phyloP scores from a whole-genome alignment of 2,329 filamentous ascomycete species.

The Triangularia setosa region DNA sequence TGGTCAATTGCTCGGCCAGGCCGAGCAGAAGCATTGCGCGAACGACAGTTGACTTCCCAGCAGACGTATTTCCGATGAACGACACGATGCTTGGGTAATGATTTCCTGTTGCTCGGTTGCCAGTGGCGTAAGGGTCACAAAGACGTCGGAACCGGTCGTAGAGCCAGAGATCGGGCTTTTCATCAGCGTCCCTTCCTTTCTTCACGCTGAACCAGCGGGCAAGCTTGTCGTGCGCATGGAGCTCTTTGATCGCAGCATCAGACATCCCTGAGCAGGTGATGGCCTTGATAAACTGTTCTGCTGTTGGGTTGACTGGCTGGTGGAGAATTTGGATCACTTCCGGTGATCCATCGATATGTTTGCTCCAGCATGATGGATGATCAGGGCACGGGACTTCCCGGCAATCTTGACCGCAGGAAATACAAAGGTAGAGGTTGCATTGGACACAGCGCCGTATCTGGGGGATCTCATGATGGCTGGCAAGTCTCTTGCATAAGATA shows the following conservation, averaged over 20 bases:
- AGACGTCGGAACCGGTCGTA: slow-evolving; percentile 15
- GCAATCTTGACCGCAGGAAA: neutral
- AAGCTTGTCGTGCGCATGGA: neutral
- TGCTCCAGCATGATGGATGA: neutral
- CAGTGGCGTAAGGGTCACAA: slow-evolving; percentile 11
- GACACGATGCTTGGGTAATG: slow-evolving; percentile 26
- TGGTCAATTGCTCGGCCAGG: neutral
- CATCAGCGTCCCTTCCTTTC: neutral
- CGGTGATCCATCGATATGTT: neutral
- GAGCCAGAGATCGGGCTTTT: slow-evolving; percentile 1
- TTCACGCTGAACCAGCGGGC: neutral
- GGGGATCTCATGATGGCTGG: neutral
- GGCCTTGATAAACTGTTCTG: neutral
- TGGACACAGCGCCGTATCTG: neutral
- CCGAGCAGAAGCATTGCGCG: slow-evolving; percentile 24
- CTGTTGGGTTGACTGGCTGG: neutral
- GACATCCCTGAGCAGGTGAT: neutral
- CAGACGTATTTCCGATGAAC: slow-evolving; percentile 23
- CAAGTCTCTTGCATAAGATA: neutral
- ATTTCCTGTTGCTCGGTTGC: slow-evolving; percentile 6
- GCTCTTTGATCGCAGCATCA: neutral
- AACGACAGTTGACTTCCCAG: slow-evolving; percentile 24
- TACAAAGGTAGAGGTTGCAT: neutral
- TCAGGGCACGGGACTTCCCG: neutral
- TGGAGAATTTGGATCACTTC: neutral